phyloP scores from a whole-genome alignment of 371 early-diverging fungal species.

The Mucor velutinosus region DNA sequence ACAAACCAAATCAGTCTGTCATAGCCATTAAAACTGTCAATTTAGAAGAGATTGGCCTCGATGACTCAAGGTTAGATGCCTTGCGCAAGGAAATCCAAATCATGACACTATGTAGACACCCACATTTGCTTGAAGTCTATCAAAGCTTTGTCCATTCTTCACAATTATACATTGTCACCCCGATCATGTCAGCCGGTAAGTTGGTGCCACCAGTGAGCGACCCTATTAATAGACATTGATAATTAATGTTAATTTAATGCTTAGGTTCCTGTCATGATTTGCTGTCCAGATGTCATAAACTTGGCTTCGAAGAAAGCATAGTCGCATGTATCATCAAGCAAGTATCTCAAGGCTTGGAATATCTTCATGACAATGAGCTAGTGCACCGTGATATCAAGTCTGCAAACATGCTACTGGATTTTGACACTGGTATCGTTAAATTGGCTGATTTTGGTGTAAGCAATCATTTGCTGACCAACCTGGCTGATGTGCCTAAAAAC shows the following conservation, averaged over 20 bases:
- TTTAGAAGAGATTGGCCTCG: slow-evolving; percentile 27
- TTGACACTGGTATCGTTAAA: slow-evolving; percentile 52
- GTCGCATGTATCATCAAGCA: slow-evolving; percentile 77
- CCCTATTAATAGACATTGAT: background rate
- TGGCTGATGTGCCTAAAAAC: slow-evolving; percentile 15
- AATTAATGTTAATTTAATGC: background rate
- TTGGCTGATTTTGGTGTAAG: slow-evolving; percentile 56
- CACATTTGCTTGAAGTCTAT: slow-evolving; percentile 65
- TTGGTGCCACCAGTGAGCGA: background rate
- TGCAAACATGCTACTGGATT: slow-evolving; percentile 87
- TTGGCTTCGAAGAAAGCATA: slow-evolving; percentile 39
- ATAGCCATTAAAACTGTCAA: slow-evolving; percentile 49
- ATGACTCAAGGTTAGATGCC: slow-evolving; percentile 39
- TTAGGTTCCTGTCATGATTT: slow-evolving; percentile 48
- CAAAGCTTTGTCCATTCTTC: slow-evolving; percentile 66
- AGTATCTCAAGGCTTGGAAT: slow-evolving; percentile 84
- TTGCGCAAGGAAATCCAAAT: slow-evolving; percentile 69
- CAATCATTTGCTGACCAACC: slow-evolving; percentile 26
- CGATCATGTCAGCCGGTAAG: slow-evolving; percentile 66
- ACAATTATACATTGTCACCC: slow-evolving; percentile 68
- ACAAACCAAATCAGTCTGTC: slow-evolving; percentile 30
- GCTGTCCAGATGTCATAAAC: slow-evolving; percentile 19
- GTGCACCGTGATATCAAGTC: slow-evolving; percentile 98
- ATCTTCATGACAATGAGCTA: slow-evolving; percentile 89
- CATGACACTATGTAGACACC: slow-evolving; percentile 71